Evolutionary conservation across 352 stramenopile genomes (phyloP), one percentile per base, ranked within the genome.

Genomic region (Plasmopara muralis): DNA sequence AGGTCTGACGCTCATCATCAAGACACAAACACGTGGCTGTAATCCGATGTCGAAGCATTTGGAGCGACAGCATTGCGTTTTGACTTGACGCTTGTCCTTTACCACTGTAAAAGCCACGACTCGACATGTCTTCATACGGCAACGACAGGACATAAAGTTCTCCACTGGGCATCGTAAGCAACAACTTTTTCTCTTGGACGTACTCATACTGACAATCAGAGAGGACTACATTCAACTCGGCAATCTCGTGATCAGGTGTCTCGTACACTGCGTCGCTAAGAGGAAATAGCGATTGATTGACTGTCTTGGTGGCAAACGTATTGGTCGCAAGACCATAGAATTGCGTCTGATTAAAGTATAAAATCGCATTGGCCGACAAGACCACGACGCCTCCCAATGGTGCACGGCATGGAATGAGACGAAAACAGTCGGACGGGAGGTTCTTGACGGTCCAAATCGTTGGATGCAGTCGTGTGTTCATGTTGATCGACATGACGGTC

Each of bases 301-400:
- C 77, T 2, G 80, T 91, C 45, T 87, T 82, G 12, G 63, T 68
- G 0, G 83, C 81, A 57, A 92, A 90, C 6, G 75, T 50, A 33
- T 86, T 94, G 5, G 75, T 81, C 0, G 76, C 74, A 10, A 89
- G 51, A 1, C 83, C 83, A 44, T 88, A 68, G 56, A 91, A 92
- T 65, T 90, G 79, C 4, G 83, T 94, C 55, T 94, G 83, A 58
- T 94, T 94, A 52, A 89, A 94, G 48, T 94, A 94, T 12, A 94
- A 55, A 29, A 94, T 74, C 7, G 83, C 81, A 37, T 91, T 90
- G 7, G 83, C 72, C 2, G 81, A 85, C 16, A 91, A 64, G 10
- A 94, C 72, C 4, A 94, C 65, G 4, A 80, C 83, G 10, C 83
- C 83, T 30, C 83, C 83, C 1, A 94, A 63, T 0, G 83, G 82